Conservation (phyloP, 2,329 filamentous ascomycete genomes). For the Parastagonospora nodorum region DNA sequence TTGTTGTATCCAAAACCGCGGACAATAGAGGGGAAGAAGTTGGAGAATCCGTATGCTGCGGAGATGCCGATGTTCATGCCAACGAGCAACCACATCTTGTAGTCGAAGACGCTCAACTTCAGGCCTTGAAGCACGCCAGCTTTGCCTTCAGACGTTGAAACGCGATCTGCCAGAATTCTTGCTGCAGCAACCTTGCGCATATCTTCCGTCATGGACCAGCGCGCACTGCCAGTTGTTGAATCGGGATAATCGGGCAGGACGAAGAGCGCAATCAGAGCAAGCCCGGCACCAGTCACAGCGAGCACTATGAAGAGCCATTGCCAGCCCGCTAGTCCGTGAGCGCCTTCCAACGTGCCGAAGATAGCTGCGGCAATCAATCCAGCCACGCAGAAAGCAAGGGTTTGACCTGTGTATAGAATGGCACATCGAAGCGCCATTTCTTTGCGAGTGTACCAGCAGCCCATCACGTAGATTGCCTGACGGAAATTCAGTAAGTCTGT, state of each 20-base stretch:
- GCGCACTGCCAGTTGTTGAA: slow-evolving; percentile 1
- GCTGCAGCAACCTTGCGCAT: neutral
- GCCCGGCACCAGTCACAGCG: neutral
- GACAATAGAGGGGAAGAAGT: neutral
- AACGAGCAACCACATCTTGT: slow-evolving; percentile 5
- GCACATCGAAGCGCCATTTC: slow-evolving; percentile 24
- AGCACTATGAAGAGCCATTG: slow-evolving; percentile 9
- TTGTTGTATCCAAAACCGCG: slow-evolving; percentile 27
- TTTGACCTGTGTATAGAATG: slow-evolving; percentile 2
- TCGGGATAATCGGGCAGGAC: slow-evolving; percentile 2
- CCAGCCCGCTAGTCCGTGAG: slow-evolving; percentile 3
- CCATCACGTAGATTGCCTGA: slow-evolving; percentile 43
- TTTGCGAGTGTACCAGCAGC: slow-evolving; percentile 61
- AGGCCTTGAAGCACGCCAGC: slow-evolving; percentile 1
- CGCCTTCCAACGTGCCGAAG: slow-evolving; percentile 1
- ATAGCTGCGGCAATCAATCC: slow-evolving; percentile 5
- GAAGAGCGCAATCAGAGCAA: slow-evolving; percentile 1
- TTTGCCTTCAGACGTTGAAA: neutral
- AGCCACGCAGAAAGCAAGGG: slow-evolving; percentile 13
- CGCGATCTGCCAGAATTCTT: slow-evolving; percentile 4
- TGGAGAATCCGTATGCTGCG: neutral
- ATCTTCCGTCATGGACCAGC: slow-evolving; percentile 3
- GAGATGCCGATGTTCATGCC: neutral
- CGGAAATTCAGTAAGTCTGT: slow-evolving; percentile 60
- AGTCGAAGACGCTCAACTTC: slow-evolving; percentile 1